Base-by-base conservation (phyloP, 1,284 basidiomycete genomes). In the Boletus mariae region DNA sequence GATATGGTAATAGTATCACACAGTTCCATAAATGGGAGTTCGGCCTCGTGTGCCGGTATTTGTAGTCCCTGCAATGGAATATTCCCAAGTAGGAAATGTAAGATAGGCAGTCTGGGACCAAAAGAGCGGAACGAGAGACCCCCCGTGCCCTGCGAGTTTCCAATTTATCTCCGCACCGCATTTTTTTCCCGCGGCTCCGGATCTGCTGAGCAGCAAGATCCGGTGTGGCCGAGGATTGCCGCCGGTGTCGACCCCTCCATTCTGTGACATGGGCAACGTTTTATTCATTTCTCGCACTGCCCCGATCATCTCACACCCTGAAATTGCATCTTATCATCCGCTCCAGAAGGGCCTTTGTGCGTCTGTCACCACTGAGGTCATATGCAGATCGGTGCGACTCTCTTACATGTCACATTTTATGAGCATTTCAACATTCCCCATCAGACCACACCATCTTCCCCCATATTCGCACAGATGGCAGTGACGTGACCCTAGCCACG, bases 1-100 rank as follows among this genome's bases (percentile, higher is more conserved):
- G 47, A 66, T 69, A 56, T 57, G 53, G 69, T 0, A 0, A 3
- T 32, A 0, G 0, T 8, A 38, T 66, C 67, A 0, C 61, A 50
- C 55, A n/a, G 7, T 9, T 1, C 42, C 49, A 31, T 4, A 59
- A 48, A 49, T 43, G 59, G 60, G 17, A 68, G 54, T 57, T 28
- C 59, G 54, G 65, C 66, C 66, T 68, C 66, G 69, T 68, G 69
- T 66, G 55, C 54, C 67, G 66, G 66, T 25, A 53, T 59, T 58
- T 69, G 46, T 67, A 60, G 66, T 58, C 60, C 68, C 69, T 68
- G 65, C 44, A 67, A 54, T 62, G 56, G 45, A 54, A 56, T 61
- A 63, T 65, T 67, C 57, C 58, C 69, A 68, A 53, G 34, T 13
- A 26, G 52, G 60, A 23, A 32, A 5, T 8, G 1, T 32, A 8